These are phyloP conservation scores for Jasminum sambac DNA, from an alignment of 257 asterid genomes.

Conservation along the genomic window DNA sequence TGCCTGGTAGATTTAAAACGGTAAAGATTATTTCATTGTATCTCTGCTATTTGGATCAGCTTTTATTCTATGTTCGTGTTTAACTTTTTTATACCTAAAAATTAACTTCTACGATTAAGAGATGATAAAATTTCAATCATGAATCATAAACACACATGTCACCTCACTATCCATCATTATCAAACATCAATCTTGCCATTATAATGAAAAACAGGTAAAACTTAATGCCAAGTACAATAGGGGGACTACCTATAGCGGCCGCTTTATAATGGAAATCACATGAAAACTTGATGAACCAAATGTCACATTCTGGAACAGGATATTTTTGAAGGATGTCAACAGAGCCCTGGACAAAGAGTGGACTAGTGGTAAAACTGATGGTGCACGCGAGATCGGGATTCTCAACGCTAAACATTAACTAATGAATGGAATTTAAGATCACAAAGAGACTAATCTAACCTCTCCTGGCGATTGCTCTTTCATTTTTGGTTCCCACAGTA, in stretches of 20 bases:
- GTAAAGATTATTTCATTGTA: conserved; percentile 1
- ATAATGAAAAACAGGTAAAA: neutral
- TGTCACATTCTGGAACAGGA: conserved; percentile 97
- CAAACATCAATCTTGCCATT: neutral
- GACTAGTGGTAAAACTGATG: conserved; percentile 23
- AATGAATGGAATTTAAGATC: neutral
- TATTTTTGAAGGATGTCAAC: conserved; percentile 92
- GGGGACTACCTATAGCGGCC: conserved; percentile 72
- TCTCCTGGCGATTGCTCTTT: conserved; percentile 97
- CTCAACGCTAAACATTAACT: conserved; percentile 16
- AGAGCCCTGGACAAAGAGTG: conserved; percentile 64
- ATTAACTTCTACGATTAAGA: too few relatives aligned
- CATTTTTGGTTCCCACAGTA: conserved; percentile 96
- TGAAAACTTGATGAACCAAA: conserved; percentile 97
- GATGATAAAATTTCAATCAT: too few relatives aligned
- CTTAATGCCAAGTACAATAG: neutral
- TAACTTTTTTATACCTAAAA: too few relatives aligned
- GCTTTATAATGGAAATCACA: conserved; percentile 81
- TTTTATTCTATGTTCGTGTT: neutral
- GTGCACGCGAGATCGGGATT: neutral
- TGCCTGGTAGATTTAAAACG: conserved; percentile 52
- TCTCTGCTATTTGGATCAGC: neutral
- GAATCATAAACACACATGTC: too few relatives aligned
- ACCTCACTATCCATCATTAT: too few relatives aligned
- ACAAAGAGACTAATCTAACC: conserved; percentile 47